Evolutionary conservation across 176 grass and related monocot genomes (phyloP), one percentile per base, ranked within the genome.

Genomic region (Aechmea fasciata): DNA sequence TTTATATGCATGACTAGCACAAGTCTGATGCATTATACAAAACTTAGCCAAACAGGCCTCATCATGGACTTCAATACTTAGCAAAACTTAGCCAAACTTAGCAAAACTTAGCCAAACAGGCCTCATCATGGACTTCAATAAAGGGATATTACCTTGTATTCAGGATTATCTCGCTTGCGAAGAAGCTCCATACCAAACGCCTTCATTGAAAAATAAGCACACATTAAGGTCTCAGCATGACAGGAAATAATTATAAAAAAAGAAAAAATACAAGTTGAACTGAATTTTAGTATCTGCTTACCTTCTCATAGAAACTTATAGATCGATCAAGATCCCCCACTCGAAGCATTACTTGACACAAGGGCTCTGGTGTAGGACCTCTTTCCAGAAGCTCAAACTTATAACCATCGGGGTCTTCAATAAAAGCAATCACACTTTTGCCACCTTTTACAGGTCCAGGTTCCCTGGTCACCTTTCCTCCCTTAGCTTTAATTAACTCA

Each of bases 161-260:
- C 84, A 72, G 90, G 90, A 85, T 90, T 93, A 63, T 99, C 94
- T 84, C 75, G 79, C 78, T 82, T 99, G 54, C 77, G 77, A 47
- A 99, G 80, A 88, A 99, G 89, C 75, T 99, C 94, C 94, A 99
- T 93, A 70, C 94, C 94, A 88, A 90, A 99, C 77, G 90, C 94
- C 94, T 96, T 66, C 63, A 65, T 78, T 63, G 55, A 51, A 77
- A 84, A 70, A 66, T 29, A 79, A 75, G 52, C 68, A 61, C 20
- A 61, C 55, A 20, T 15, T 2, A 18, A 20, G 7, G 20, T 18
- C 20, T 18, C 15, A 18, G 55, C 55, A 61, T 61, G n/a, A 61
- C 9, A 6, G 20, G 20, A 61, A 61, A n/a, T 61, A 61, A 61
- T n/a, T 61, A 20, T n/a, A n/a, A 17, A 7, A 59, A 61, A 61